A percentile compares a stretch with the other conserved stretches of the same genome.
phyloP scores from a whole-genome alignment of 2,329 filamentous ascomycete genomes.

The Pseudopyricularia cyperi region DNA sequence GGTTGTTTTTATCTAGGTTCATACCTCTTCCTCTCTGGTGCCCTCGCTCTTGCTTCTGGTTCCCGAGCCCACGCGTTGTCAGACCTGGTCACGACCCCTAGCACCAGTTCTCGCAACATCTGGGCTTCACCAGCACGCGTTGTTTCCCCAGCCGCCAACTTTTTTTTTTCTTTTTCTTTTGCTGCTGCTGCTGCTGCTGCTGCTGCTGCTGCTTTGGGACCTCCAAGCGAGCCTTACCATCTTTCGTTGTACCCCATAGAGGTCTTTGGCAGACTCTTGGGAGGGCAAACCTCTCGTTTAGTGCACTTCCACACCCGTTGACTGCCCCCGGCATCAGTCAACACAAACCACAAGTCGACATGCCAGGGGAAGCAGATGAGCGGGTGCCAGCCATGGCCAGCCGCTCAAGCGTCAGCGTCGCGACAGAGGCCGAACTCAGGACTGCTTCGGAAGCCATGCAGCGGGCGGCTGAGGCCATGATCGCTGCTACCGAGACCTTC shows the following conservation, averaged over 20 bases:
- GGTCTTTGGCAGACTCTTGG: too few species aligned
- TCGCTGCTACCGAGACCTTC: slow-evolving; percentile 15
- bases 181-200: too few species aligned
- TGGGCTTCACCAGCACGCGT: background rate
- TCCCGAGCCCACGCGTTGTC: background rate
- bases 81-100: background rate
- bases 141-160: too few species aligned
- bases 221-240: background rate
- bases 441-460: slow-evolving; percentile 16
- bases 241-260: background rate
- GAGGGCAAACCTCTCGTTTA: too few species aligned
- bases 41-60: background rate
- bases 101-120: background rate
- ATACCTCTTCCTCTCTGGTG: background rate
- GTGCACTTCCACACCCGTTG: too few species aligned
- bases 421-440: slow-evolving; percentile 9
- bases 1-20: background rate
- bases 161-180: background rate
- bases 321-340: too few species aligned
- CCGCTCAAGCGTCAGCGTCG: slow-evolving; percentile 1
- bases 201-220: too few species aligned
- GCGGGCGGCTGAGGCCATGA: slow-evolving; percentile 16
- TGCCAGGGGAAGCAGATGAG: background rate
- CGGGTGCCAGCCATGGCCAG: slow-evolving; percentile 3
- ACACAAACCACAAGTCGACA: background rate